phyloP scores from a whole-genome alignment of 2,329 filamentous ascomycete genomes.

The Penicillium oxalicum region DNA sequence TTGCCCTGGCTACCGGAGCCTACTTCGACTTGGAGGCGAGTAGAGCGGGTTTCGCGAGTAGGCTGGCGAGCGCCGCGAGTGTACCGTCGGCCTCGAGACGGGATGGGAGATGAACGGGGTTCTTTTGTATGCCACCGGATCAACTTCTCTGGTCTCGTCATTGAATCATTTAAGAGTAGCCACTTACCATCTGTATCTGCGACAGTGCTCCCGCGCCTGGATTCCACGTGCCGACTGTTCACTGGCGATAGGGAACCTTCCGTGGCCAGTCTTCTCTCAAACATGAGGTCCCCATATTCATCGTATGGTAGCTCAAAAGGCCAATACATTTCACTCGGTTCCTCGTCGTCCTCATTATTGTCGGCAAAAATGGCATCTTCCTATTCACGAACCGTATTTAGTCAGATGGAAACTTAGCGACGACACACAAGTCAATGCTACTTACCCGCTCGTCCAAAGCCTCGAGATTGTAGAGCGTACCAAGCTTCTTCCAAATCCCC shows the following conservation, averaged over 20 bases:
- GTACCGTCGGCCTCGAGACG: constrained; percentile 35
- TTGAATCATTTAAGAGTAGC: neutral
- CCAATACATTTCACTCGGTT: constrained; percentile 52
- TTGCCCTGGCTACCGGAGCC: constrained; percentile 27
- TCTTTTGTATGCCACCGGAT: constrained; percentile 26
- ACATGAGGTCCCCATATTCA: constrained; percentile 46
- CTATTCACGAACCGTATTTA: constrained; percentile 19
- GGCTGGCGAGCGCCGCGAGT: constrained; percentile 31
- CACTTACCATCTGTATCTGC: constrained; percentile 44
- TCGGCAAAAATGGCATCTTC: constrained; percentile 53
- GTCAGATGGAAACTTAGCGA: neutral
- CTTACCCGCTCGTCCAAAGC: constrained; percentile 80
- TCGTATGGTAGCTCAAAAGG: constrained; percentile 59
- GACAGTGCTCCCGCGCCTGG: constrained; percentile 41
- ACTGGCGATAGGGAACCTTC: constrained; percentile 40
- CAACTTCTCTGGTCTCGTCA: neutral
- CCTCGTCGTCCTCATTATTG: constrained; percentile 49
- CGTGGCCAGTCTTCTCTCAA: constrained; percentile 41
- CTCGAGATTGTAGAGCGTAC: constrained; percentile 75
- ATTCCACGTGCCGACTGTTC: constrained; percentile 30
- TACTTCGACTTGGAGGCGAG: constrained; percentile 36
- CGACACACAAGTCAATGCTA: constrained; percentile 13
- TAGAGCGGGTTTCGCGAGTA: constrained; percentile 34
- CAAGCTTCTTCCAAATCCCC: constrained; percentile 85
- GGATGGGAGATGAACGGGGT: constrained; percentile 39